Percentiles rank a stretch among this genome's conserved stretches.
These are phyloP conservation scores for Dioscorea zingiberensis DNA, from an alignment of 106 monocot species.

Conservation along the genomic window DNA sequence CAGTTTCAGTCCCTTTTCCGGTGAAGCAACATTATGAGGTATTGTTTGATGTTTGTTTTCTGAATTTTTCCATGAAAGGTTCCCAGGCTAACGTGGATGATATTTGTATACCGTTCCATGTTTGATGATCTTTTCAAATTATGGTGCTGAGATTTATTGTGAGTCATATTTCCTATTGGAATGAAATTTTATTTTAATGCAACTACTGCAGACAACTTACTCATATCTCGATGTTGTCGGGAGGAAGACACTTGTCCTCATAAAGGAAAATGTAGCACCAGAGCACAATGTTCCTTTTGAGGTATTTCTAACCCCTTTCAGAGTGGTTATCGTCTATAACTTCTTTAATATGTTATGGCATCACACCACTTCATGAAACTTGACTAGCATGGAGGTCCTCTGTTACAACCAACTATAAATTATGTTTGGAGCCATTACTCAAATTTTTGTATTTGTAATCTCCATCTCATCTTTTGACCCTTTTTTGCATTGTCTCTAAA, in stretches of 20 bases:
- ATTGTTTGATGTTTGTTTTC: not conserved
- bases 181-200: not conserved
- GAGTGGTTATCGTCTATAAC: not conserved
- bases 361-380: too few species aligned
- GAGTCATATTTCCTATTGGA: too few species aligned
- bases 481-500: too few species aligned
- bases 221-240: constrained; percentile 84
- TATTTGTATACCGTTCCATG: too few species aligned
- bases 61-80: not conserved
- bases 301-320: constrained; percentile 23
- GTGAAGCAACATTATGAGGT: constrained; percentile 67
- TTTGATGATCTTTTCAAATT: too few species aligned
- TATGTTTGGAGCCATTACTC: too few species aligned
- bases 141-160: too few species aligned
- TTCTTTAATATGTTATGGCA: not conserved
- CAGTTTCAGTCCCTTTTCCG: constrained; percentile 43
- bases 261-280: constrained; percentile 65
- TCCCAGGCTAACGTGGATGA: too few species aligned
- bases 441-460: not conserved
- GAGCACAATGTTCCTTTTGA: constrained; percentile 66
- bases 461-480: not conserved
- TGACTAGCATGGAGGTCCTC: too few species aligned
- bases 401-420: too few species aligned
- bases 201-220: constrained; percentile 51
- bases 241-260: constrained; percentile 60